Evolutionary conservation across 2,329 filamentous ascomycete genomes (phyloP), one percentile per base, ranked within the genome.

Genomic region (Colletotrichum viniferum): DNA sequence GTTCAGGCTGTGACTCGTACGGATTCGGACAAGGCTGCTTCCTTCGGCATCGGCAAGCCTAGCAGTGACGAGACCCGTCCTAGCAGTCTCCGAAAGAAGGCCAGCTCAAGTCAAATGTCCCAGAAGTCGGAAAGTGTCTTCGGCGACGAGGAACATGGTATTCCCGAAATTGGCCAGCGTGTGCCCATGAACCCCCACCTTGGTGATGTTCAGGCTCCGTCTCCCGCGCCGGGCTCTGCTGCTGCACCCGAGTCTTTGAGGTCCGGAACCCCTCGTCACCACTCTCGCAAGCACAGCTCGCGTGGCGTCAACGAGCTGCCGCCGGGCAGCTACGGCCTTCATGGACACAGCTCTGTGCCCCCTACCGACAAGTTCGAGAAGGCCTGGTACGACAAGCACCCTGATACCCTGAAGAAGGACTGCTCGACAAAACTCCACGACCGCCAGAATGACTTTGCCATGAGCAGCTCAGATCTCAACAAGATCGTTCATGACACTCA

Each of bases 181-280:
- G 96, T 99, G 52, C 97, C 97, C 65, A 97, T 99, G 95, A 94
- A 97, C 82, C 94, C 93, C 69, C 92, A 97, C 82, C 95, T 97
- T 58, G 97, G 97, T 77, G 96, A 98, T 82, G 97, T 98, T 12
- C 97, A 99, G 86, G 97, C 97, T 16, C 97, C 97, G 4, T 97
- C 96, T 3, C 96, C 96, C 2, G 91, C 92, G 4, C 93, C 93
- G 10, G 83, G 84, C 60, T 79, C 85, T 6, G 82, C 85, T 5
- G 80, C 79, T 63, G 81, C 83, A 63, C 82, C 85, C 24, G 82
- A 86, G 64, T 77, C 77, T 48, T 71, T 75, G 68, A 84, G 83
- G 64, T 78, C 79, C 70, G 87, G 88, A 76, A 78, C 77, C 13
- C 77, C 77, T 43, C 89, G 87, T 78, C 85, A 92, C 76, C 94